These are phyloP conservation scores for Cadophora malorum DNA, from an alignment of 2,329 filamentous ascomycete species.

Conservation along the genomic window DNA sequence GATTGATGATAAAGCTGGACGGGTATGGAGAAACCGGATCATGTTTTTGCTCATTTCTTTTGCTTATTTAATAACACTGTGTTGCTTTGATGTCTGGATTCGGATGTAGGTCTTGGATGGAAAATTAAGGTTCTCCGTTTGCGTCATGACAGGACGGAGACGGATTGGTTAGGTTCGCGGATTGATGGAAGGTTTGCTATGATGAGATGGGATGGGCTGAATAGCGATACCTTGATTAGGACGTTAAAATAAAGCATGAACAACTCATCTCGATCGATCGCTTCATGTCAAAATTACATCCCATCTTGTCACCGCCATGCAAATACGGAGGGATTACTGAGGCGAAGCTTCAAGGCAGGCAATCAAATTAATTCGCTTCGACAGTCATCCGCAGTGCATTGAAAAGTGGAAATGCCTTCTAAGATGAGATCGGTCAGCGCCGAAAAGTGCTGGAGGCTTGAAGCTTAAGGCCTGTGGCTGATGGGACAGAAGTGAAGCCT, in stretches of 20 bases:
- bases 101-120: background rate
- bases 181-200: background rate
- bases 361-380: background rate
- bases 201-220: background rate
- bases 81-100: constrained; percentile 5
- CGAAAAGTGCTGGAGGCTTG: constrained; percentile 9
- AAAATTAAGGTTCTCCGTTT: background rate
- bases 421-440: constrained; percentile 17
- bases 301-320: background rate
- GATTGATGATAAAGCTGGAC: background rate
- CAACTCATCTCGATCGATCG: background rate
- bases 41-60: no score
- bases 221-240: background rate
- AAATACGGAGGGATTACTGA: constrained; percentile 10
- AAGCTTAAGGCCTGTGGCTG: background rate
- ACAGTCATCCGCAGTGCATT: constrained; percentile 12
- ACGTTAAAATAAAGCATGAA: background rate
- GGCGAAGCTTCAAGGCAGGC: constrained; percentile 1
- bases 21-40: background rate
- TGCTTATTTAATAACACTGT: constrained; percentile 7
- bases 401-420: constrained; percentile 6
- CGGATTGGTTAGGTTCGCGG: background rate
- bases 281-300: background rate
- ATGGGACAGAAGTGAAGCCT: background rate
- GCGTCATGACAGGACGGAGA: constrained; percentile 3